A percentile compares a stretch with the other conserved stretches of the same genome.
Evolutionary conservation across 2,329 filamentous ascomycete genomes (phyloP).

Genomic region (Chaetothyriales sp.): DNA sequence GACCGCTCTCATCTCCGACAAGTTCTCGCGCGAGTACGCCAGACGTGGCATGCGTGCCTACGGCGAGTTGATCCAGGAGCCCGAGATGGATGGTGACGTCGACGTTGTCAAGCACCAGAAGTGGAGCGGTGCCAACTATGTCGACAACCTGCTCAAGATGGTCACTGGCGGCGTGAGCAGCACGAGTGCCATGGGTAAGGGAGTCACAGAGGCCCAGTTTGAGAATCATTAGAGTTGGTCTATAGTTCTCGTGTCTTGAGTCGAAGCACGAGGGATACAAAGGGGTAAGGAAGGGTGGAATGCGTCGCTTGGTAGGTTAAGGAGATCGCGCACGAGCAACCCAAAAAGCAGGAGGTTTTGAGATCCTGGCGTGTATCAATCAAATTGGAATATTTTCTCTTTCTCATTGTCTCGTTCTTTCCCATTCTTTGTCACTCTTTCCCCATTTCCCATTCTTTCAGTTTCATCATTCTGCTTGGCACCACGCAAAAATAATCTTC

Average conservation of each 20-base stretch:
- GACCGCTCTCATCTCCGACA: conserved; percentile 79
- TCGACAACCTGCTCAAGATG: conserved; percentile 94
- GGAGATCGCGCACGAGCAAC: neutral
- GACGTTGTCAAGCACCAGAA: conserved; percentile 99
- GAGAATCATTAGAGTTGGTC: neutral
- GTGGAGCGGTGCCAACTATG: conserved; percentile 90
- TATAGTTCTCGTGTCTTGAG: neutral
- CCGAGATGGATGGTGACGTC: conserved; percentile 77
- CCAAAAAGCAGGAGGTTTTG: neutral
- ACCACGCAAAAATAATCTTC: no score
- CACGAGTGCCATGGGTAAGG: conserved; percentile 91
- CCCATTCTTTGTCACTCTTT: no score
- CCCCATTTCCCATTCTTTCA: no score
- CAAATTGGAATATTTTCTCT: neutral
- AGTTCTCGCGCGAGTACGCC: conserved; percentile 71
- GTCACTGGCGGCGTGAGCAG: conserved; percentile 82
- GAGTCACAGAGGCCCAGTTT: conserved; percentile 47
- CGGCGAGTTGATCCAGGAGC: conserved; percentile 92
- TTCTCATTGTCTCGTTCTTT: no score
- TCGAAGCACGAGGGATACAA: neutral
- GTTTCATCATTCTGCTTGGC: no score
- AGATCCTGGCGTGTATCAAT: neutral
- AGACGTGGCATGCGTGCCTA: conserved; percentile 86
- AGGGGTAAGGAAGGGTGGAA: neutral
- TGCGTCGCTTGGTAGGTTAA: no score